Base-by-base conservation (phyloP, 1,284 basidiomycete genomes). In the Trametes polyzona region DNA sequence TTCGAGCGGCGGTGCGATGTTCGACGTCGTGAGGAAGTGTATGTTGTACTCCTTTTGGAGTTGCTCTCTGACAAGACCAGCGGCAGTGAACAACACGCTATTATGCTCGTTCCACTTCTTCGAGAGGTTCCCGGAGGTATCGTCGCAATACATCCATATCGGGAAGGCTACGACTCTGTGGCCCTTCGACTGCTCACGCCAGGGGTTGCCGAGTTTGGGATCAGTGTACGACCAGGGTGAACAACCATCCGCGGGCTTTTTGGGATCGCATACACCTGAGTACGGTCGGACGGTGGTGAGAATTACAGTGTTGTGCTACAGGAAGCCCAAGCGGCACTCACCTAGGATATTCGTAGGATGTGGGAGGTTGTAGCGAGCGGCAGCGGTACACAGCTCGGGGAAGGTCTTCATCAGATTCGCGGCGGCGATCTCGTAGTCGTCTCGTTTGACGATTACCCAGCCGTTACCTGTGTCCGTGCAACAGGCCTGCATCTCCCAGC, bases 61-160 rank as follows among this genome's bases (percentile, higher is more conserved):
- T 12, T 46, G 21, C 3, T 40, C 47, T 3, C 58, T 66, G 2
- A 67, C 63, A 0, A 76, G 66, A 2, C 74, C 73, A 24, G 70
- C 69, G 2, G 67, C 49, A 4, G 70, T 73, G 29, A 75, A 70
- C 0, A 77, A 62, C 37, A 74, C 73, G 4, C 68, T 71, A 49
- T 77, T 78, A 50, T 79, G 76, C 32, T 76, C 68, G 48, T 79
- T 78, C 76, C 75, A 78, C 51, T 74, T 74, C 57, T 77, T 77
- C 21, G n/a, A 37, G 5, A 29, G 41, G 33, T 37, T 52, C 23
- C 33, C 32, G 23, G 40, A 30, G 24, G 50, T 19, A 48, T 78
- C 73, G 41, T 77, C 75, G 40, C 42, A 44, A 17, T 44, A 30
- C 27, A 44, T 9, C 42, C 42, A 44, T 2, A 44, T 32, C 2